Evolutionary conservation across 2,329 filamentous ascomycete genomes (phyloP), one percentile per base, ranked within the genome.

Genomic region (Monosporascus sp.): DNA sequence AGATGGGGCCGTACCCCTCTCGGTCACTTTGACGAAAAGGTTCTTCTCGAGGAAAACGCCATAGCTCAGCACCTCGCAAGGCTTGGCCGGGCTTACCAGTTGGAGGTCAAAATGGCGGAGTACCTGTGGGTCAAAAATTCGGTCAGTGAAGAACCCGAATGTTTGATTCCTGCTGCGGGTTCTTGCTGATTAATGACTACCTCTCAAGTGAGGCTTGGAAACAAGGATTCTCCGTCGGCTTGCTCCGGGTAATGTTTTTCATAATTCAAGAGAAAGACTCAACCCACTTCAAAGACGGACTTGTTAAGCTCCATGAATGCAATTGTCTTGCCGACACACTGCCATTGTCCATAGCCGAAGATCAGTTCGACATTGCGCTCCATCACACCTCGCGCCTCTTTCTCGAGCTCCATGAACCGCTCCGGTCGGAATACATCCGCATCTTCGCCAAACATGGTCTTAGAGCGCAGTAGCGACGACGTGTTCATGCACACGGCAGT

Each of bases 71-170:
- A 51, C 49, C 4, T 34, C 49, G 19, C 49, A 51, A 7, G 49
- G 40, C 24, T 51, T 45, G 2, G 36, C 5, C 3, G 49, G 40
- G 24, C n/a, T 24, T 7, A 36, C 49, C 3, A 51, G 49, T 17
- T 51, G 49, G 40, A 51, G 38, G 24, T 51, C 49, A 36, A 51
- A 51, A 7, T 37, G 14, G 49, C 49, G 49, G n/a, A 51, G 45
- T 4, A 48, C 9, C 41, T 44, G n/a, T 27, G 8, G 26, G 3
- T 27, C 7, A 3, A 27, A 6, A 27, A 7, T 2, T 26, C 26
- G 9, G 26, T 27, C 26, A 9, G 7, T 27, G 3, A 27, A 27
- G 8, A 27, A 9, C 26, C 8, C 9, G 26, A 9, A 27, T 27
- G 26, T 27, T 27, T 27, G 8, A 9, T 27, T 9, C 26, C 26